Percentiles rank a stretch among this genome's conserved stretches.
Evolutionary conservation across 2,329 filamentous ascomycete genomes (phyloP).

Genomic region (Diatrype stigma): DNA sequence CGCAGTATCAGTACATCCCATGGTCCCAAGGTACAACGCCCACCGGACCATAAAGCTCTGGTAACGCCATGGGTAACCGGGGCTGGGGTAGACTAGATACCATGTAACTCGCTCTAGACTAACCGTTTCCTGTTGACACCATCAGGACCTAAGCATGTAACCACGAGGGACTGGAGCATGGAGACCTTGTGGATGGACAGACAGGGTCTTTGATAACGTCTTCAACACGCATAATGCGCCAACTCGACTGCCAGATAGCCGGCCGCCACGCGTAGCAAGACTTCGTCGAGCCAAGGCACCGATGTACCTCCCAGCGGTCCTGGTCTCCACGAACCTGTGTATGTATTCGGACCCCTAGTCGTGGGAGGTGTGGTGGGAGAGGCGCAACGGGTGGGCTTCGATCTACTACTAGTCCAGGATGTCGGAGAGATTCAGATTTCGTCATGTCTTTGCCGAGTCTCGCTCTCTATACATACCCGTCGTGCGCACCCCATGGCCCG

Average conservation of each 20-base stretch:
- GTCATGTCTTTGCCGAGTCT: neutral
- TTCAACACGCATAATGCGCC: neutral
- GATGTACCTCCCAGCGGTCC: neutral
- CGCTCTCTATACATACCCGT: neutral
- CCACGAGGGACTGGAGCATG: neutral
- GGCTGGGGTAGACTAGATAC: neutral
- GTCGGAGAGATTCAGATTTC: neutral
- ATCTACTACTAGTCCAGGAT: neutral
- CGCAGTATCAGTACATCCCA: neutral
- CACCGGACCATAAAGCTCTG: too few species aligned
- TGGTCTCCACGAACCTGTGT: neutral
- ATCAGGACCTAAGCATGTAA: neutral
- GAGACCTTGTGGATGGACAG: neutral
- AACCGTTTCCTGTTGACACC: too few species aligned
- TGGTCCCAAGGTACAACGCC: too few species aligned
- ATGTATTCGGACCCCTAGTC: neutral
- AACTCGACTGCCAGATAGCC: neutral
- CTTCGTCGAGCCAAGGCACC: neutral
- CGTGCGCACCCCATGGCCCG: neutral
- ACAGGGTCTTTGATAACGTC: neutral
- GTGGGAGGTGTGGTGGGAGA: neutral
- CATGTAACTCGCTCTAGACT: neutral
- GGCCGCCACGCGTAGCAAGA: neutral
- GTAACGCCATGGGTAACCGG: too few species aligned
- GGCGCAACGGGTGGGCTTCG: neutral